Evolutionary conservation across 1,284 basidiomycete species (phyloP), one percentile per base, ranked within the genome.

Genomic region (Melampsora larici-populina): DNA sequence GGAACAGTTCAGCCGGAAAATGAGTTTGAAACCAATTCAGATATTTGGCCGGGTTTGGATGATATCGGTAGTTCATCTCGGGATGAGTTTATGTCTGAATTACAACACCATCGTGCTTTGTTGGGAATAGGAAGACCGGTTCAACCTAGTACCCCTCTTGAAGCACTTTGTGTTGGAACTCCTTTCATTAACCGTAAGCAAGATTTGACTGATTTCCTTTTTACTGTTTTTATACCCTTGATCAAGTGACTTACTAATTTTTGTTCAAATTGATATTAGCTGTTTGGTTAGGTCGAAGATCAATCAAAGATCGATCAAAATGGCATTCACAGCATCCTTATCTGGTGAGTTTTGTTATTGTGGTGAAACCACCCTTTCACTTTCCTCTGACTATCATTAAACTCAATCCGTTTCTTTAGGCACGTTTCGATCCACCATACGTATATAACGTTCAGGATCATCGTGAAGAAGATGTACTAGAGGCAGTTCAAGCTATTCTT

Each of bases 371-470:
- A 8, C 31, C 6, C 18, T 26, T 5, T 21, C 49, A n/a, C 17
- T 11, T 26, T n/a, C 40, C 40, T 55, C 9, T 62, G 15, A 24
- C 24, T 7, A 21, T 31, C 11, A 55, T 24, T 48, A 48, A 69
- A 18, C 69, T 69, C 24, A 24, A n/a, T 60, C 48, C 62, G 21
- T 36, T 21, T 24, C 7, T 18, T 4, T 24, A 76, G 73, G 73
- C 73, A 2, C 21, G 31, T 15, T 76, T 76, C 31, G 73, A 76
- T 33, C 73, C 73, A 60, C 73, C 73, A 24, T 76, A 76, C 58
- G 73, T 76, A 2, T 76, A 76, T 33, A 76, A 76, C 40, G 73
- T 76, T 17, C 73, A 76, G 40, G 73, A 76, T 40, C 73, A 76
- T 46, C 46, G 51, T 3, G 43, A 49, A 33, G 51, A 68, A 4